These are phyloP conservation scores for Ophiocordyceps camponoti-floridani DNA, from an alignment of 2,329 filamentous ascomycete species.

Conservation along the genomic window DNA sequence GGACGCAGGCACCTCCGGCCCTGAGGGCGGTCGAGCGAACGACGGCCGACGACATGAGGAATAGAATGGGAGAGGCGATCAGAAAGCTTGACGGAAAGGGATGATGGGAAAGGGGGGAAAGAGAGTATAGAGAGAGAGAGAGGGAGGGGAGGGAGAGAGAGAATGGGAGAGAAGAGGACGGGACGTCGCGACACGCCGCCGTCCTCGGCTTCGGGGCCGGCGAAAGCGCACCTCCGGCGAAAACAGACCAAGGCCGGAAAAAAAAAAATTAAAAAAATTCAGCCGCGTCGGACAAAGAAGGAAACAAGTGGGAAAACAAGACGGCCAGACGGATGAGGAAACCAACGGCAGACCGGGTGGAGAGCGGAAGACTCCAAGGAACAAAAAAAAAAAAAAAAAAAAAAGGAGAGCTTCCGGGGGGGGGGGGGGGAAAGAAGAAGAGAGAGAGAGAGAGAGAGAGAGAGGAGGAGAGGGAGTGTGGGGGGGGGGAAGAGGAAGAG, in stretches of 20 bases:
- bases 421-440: not conserved
- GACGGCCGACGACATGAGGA: constrained; percentile 25
- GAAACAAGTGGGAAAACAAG: constrained; percentile 1
- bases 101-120: not conserved
- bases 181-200: constrained; percentile 5
- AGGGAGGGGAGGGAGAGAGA: not conserved
- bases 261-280: not conserved
- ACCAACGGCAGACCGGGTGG: not conserved
- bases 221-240: not conserved
- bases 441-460: not conserved
- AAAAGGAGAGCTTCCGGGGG: not conserved
- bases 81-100: too few relatives aligned
- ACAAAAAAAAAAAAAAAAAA: not conserved
- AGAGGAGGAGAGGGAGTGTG: not conserved
- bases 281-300: constrained; percentile 2
- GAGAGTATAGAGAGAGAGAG: too few relatives aligned
- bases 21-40: constrained; percentile 41
- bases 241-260: not conserved
- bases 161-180: not conserved
- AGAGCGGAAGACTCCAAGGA: not conserved
- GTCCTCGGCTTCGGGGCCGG: constrained; percentile 4
- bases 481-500: not conserved
- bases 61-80: too few relatives aligned
- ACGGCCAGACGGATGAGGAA: not conserved
- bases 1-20: constrained; percentile 42